A percentile compares a stretch with the other conserved stretches of the same genome.
Conservation (phyloP, 345 rosid genomes). For the Murraya paniculata region DNA sequence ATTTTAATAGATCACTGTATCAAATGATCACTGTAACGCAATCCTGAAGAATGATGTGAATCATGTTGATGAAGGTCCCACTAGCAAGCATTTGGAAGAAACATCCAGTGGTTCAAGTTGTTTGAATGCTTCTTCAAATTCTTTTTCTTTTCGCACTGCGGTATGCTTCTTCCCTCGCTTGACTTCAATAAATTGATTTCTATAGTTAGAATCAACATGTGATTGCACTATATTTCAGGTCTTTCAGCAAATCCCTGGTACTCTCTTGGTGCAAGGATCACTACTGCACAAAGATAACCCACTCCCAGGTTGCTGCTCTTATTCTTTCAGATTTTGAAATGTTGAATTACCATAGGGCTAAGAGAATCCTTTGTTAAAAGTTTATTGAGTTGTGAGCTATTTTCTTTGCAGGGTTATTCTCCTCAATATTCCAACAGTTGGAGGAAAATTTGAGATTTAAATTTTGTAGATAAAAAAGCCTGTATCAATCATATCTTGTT, state of each 20-base stretch:
- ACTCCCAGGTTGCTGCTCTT: constrained; percentile 43
- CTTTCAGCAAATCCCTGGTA: constrained; percentile 80
- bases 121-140: constrained; percentile 27
- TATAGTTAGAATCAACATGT: not conserved
- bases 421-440: constrained; percentile 46
- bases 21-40: constrained; percentile 49
- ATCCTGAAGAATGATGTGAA: constrained; percentile 38
- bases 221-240: constrained; percentile 38
- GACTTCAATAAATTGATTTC: not conserved
- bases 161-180: constrained; percentile 34
- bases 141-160: constrained; percentile 46
- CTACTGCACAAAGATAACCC: constrained; percentile 50
- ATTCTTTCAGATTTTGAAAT: not conserved
- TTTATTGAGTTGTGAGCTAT: not conserved
- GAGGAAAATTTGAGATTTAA: constrained; percentile 49
- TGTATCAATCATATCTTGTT: not conserved
- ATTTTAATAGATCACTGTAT: constrained; percentile 50
- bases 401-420: constrained; percentile 53
- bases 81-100: constrained; percentile 22
- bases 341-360: not conserved
- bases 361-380: not conserved
- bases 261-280: constrained; percentile 79
- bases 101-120: constrained; percentile 24
- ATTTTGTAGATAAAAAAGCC: constrained; percentile 42
- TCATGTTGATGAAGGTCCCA: constrained; percentile 22